Percentiles rank a stretch among this genome's conserved stretches.
Evolutionary conservation across 805 yeast genomes (phyloP).

Genomic region (Metschnikowia henanensis): DNA sequence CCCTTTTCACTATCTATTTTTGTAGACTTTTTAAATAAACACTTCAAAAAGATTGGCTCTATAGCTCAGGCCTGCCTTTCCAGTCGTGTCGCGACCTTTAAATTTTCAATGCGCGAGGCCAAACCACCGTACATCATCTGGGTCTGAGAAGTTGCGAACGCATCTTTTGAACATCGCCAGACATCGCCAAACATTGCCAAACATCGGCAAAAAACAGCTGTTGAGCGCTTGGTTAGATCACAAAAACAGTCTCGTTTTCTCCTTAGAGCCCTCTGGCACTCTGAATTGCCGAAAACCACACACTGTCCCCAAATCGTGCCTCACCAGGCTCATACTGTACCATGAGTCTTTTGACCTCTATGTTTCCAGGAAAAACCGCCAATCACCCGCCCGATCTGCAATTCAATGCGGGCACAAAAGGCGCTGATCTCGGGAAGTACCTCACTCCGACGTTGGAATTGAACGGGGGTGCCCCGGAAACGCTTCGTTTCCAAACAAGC

Average conservation of each 20-base stretch:
- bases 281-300: no score
- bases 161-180: neutral
- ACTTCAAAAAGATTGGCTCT: neutral
- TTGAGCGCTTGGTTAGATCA: neutral
- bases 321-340: neutral
- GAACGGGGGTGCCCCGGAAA: constrained; percentile 23
- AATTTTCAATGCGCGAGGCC: neutral
- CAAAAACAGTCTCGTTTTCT: no score
- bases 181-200: neutral
- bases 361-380: constrained; percentile 14
- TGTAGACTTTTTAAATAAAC: neutral
- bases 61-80: neutral
- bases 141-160: no score
- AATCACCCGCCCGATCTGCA: constrained; percentile 2
- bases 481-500: constrained; percentile 33
- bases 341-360: constrained; percentile 23
- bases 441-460: constrained; percentile 34
- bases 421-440: constrained; percentile 18
- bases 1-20: no score
- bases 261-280: no score
- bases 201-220: neutral
- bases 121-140: neutral
- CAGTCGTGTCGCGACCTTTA: neutral
- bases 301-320: no score
- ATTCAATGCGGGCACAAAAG: neutral